Evolutionary conservation across 2,329 filamentous ascomycete species (phyloP), one percentile per base, ranked within the genome.

Genomic region (Harringtonia aguacate): DNA sequence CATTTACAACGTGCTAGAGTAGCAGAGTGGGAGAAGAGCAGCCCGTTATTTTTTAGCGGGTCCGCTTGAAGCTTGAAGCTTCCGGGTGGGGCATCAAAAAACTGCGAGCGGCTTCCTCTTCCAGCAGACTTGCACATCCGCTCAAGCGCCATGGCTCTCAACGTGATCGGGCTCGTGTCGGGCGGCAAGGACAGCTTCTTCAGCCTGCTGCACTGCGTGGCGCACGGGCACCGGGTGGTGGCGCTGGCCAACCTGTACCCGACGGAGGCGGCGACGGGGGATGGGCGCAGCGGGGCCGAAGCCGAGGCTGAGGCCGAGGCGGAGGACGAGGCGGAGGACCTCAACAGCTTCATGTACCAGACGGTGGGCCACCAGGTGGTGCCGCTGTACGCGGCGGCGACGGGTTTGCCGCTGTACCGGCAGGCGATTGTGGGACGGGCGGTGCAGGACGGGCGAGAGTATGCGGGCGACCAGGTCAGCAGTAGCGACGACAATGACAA

Each of bases 291-390:
- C 53, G 48, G n/a, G n/a, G n/a, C n/a, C n/a, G n/a, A n/a, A n/a
- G n/a, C n/a, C n/a, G n/a, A n/a, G n/a, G n/a, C n/a, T 39, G 67
- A 59, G 22, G 49, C 38, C 18, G 48, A 45, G 28, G 48, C 52
- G 7, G 61, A 58, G 24, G 59, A 61, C 6, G 67, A 73, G 30
- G 67, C 70, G 50, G 65, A 73, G 45, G 86, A 97, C 61, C 73
- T 94, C 54, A 87, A 98, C 63, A 95, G 89, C 67, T 97, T 92
- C 79, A 98, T 98, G 92, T 98, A 97, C 69, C 92, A 98, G 69
- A 98, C 92, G 4, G 86, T 95, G 48, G 92, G 92, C 13, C 87
- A 97, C 63, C 74, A 79, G 46, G 69, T 95, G 17, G 82, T 97
- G 46, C 87, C 89, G 3, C 73, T 95, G 15, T 97, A 95, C 59